Evolutionary conservation across 768 basidiomycete genomes (phyloP).

Genomic region (Russula ochroleuca): DNA sequence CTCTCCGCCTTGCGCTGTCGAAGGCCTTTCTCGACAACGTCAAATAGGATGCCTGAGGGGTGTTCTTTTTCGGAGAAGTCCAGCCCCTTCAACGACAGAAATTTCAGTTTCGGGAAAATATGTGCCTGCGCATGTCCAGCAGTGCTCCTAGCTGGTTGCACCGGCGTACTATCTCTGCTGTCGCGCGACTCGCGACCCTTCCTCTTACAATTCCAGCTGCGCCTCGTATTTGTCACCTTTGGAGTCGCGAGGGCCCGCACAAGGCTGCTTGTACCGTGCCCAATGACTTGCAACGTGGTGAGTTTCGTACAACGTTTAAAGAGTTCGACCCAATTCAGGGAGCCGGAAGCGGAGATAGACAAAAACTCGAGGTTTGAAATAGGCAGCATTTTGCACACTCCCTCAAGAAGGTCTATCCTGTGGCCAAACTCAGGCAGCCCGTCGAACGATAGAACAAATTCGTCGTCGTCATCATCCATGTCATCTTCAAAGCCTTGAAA

Average conservation of each 20-base stretch:
- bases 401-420: not conserved
- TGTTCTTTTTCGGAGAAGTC: not conserved
- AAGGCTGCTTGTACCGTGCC: conserved; percentile 1
- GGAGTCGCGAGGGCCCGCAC: conserved; percentile 5
- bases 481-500: not conserved
- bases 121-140: not conserved
- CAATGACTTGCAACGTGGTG: not conserved
- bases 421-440: not conserved
- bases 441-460: not conserved
- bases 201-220: not conserved
- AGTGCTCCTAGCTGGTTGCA: not conserved
- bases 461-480: not conserved
- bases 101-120: conserved; percentile 10
- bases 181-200: not conserved
- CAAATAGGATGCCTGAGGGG: not conserved
- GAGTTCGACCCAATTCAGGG: conserved; percentile 1
- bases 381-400: conserved; percentile 1
- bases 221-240: not conserved
- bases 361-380: conserved; percentile 10
- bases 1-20: not conserved
- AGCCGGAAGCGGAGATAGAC: not conserved
- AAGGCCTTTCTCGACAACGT: not conserved
- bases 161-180: not conserved
- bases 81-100: conserved; percentile 4
- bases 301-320: conserved; percentile 8